phyloP scores from a whole-genome alignment of 2,329 filamentous ascomycete genomes.

The Hortaea werneckii region DNA sequence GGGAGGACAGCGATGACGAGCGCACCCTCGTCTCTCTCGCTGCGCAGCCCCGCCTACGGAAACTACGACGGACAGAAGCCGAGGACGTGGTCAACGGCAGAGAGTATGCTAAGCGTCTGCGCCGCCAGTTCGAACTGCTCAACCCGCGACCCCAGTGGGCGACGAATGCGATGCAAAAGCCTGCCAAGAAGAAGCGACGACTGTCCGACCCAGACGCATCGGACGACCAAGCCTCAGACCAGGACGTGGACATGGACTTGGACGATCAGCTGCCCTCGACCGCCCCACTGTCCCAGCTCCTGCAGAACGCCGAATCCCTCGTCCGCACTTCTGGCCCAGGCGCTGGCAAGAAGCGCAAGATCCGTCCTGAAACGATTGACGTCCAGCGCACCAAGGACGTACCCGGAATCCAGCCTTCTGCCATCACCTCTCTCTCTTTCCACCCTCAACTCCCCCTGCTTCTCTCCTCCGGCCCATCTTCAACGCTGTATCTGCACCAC shows the following conservation, averaged over 20 bases:
- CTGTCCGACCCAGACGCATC: slow-evolving; percentile 31
- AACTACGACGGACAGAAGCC: slow-evolving; percentile 66
- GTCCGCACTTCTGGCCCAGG: slow-evolving; percentile 41
- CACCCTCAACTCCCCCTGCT: slow-evolving; percentile 83
- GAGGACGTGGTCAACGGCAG: slow-evolving; percentile 81
- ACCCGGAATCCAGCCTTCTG: slow-evolving; percentile 61
- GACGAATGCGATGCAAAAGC: slow-evolving; percentile 30
- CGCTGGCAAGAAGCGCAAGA: slow-evolving; percentile 51
- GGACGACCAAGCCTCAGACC: slow-evolving; percentile 27
- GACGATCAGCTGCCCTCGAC: slow-evolving; percentile 50
- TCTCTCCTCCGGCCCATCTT: slow-evolving; percentile 77
- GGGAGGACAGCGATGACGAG: slow-evolving; percentile 96
- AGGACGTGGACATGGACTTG: slow-evolving; percentile 45
- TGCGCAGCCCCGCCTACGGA: slow-evolving; percentile 63
- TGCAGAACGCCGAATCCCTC: slow-evolving; percentile 64
- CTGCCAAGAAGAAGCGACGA: slow-evolving; percentile 39
- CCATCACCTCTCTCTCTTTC: slow-evolving; percentile 76
- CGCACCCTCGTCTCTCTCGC: slow-evolving; percentile 74
- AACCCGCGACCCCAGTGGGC: slow-evolving; percentile 56
- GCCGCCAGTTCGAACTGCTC: slow-evolving; percentile 57
- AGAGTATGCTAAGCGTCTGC: slow-evolving; percentile 72
- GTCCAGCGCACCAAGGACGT: slow-evolving; percentile 86
- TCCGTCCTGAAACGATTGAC: slow-evolving; percentile 78
- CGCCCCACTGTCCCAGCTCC: slow-evolving; percentile 67
- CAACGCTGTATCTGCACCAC: slow-evolving; percentile 81